A percentile compares a stretch with the other conserved stretches of the same genome.
These are phyloP conservation scores for Phaeotremella fagi DNA, from an alignment of 768 basidiomycete genomes.

Conservation along the genomic window DNA sequence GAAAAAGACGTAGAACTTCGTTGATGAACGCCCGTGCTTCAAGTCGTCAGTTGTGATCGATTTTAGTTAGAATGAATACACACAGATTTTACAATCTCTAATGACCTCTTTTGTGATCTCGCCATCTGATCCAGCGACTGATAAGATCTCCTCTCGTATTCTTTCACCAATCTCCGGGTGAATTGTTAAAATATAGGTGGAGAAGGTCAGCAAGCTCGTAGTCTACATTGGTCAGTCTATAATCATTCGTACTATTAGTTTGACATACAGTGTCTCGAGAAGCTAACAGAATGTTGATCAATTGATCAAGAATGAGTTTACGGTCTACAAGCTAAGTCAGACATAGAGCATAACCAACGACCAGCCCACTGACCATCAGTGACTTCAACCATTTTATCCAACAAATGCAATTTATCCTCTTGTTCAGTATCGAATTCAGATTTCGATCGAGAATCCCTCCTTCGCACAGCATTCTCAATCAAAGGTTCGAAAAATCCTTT, in stretches of 20 bases:
- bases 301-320: conserved; percentile 66
- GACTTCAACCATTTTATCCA: conserved; percentile 38
- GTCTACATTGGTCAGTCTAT: conserved; percentile 29
- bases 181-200: conserved; percentile 65
- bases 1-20: conserved; percentile 71
- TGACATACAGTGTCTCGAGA: conserved; percentile 64
- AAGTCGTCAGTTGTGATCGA: neutral
- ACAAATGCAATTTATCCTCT: conserved; percentile 15
- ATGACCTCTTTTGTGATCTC: conserved; percentile 59
- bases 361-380: conserved; percentile 32
- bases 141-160: conserved; percentile 61
- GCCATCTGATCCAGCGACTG: conserved; percentile 54
- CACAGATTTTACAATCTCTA: conserved; percentile 63
- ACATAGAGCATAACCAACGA: neutral
- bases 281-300: conserved; percentile 71
- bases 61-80: conserved; percentile 27
- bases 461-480: conserved; percentile 20
- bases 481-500: conserved; percentile 33
- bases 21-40: conserved; percentile 58
- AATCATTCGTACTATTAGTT: neutral
- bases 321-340: conserved; percentile 52
- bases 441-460: neutral
- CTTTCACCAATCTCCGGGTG: conserved; percentile 58
- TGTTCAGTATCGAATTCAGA: neutral
- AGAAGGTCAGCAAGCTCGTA: conserved; percentile 59